Conservation (phyloP, 1,139 yeast genomes). For the Blastobotrys elegans region DNA sequence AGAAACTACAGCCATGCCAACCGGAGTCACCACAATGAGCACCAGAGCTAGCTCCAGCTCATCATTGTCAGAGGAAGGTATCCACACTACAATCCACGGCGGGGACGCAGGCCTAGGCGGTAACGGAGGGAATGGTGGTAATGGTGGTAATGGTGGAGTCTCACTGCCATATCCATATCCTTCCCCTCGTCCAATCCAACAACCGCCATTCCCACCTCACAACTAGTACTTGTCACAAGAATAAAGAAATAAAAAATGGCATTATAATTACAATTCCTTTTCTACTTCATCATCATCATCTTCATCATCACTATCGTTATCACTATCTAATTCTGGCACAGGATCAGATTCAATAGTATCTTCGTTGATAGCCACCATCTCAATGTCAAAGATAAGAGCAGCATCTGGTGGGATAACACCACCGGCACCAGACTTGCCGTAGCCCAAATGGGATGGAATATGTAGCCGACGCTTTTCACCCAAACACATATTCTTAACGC, state of each 20-base stretch:
- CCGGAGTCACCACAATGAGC: neutral
- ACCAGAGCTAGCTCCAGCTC: neutral
- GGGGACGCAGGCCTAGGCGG: neutral
- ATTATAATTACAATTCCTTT: neutral
- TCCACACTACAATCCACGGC: neutral
- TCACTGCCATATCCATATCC: no score
- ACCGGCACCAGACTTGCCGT: conserved; percentile 68
- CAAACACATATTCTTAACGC: conserved; percentile 72
- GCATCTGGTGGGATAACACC: conserved; percentile 72
- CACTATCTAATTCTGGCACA: conserved; percentile 3
- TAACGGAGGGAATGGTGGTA: neutral
- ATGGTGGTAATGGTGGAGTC: no score
- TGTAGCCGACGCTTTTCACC: conserved; percentile 78
- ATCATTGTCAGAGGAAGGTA: neutral
- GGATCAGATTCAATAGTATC: conserved; percentile 10
- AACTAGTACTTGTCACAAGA: no score
- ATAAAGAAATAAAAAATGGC: no score
- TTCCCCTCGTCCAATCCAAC: no score
- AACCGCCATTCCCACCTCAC: no score
- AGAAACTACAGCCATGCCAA: no score
- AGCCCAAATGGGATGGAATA: conserved; percentile 73
- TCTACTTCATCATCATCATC: conserved; percentile 2
- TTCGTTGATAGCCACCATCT: conserved; percentile 31
- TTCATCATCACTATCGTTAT: conserved; percentile 8
- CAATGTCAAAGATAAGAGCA: conserved; percentile 42